A percentile compares a stretch with the other conserved stretches of the same genome.
Conservation (phyloP, 2,329 filamentous ascomycete species). For the Elsinoe perseae region DNA sequence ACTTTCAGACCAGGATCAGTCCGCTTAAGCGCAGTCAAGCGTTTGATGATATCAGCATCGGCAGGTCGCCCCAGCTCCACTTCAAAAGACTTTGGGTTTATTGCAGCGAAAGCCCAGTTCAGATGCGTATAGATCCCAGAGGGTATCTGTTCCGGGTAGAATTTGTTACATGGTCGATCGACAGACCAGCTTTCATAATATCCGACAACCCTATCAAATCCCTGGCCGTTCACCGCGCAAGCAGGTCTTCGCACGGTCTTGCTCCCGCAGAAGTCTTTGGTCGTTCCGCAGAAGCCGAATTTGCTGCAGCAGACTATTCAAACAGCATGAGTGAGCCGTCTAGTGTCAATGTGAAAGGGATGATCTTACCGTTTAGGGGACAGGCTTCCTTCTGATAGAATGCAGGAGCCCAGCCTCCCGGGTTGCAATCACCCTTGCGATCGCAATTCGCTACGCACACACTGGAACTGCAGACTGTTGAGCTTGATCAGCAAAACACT, state of each 20-base stretch:
- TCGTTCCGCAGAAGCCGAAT: no score
- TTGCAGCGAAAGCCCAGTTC: conserved; percentile 26
- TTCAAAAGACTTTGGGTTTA: conserved; percentile 28
- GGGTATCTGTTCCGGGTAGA: conserved; percentile 13
- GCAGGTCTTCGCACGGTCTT: not conserved
- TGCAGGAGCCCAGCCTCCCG: not conserved
- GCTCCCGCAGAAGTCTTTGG: not conserved
- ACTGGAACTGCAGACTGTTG: not conserved
- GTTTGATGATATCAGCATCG: conserved; percentile 15
- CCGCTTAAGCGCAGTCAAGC: conserved; percentile 17
- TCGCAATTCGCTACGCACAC: not conserved
- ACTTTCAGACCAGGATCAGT: conserved; percentile 16
- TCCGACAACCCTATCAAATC: conserved; percentile 12
- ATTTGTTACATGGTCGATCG: conserved; percentile 15
- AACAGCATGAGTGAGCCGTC: no score
- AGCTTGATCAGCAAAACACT: no score
- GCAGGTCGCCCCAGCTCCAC: conserved; percentile 25
- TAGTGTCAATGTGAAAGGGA: no score
- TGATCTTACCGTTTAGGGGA: not conserved
- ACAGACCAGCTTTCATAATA: conserved; percentile 22
- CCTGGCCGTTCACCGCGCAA: not conserved
- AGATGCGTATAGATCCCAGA: conserved; percentile 17
- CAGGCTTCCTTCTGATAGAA: not conserved
- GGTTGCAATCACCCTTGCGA: not conserved
- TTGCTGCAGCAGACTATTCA: no score